These are phyloP conservation scores for Trichoderma oligosporum DNA, from an alignment of 2,329 filamentous ascomycete species.

Conservation along the genomic window DNA sequence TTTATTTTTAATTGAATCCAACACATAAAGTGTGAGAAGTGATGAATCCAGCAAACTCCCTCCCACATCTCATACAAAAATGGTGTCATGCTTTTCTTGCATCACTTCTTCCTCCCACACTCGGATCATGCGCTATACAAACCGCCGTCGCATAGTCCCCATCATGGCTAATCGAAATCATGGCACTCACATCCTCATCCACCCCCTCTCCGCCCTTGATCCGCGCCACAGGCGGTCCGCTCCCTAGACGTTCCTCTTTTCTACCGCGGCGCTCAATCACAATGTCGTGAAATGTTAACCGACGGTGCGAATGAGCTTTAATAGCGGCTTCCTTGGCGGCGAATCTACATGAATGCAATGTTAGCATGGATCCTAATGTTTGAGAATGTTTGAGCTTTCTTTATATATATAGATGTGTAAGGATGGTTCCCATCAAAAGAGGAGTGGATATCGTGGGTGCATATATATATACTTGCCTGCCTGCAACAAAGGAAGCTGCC, in stretches of 20 bases:
- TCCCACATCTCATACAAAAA: too few species aligned
- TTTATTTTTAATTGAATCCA: too few species aligned
- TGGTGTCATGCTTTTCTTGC: too few species aligned
- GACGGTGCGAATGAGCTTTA: constrained; percentile 63
- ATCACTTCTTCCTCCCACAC: not conserved
- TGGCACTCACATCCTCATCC: constrained; percentile 51
- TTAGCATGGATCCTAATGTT: not conserved
- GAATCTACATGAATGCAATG: constrained; percentile 43
- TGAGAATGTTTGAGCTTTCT: not conserved
- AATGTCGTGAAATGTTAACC: constrained; percentile 61
- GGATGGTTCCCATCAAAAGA: not conserved
- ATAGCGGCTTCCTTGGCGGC: constrained; percentile 73
- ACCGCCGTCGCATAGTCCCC: constrained; percentile 73
- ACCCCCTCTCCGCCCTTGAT: constrained; percentile 33
- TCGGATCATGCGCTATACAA: constrained; percentile 48
- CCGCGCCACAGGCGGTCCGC: constrained; percentile 44
- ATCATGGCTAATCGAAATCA: constrained; percentile 84
- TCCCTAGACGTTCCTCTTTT: constrained; percentile 30
- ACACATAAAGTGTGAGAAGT: too few species aligned
- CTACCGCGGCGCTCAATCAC: constrained; percentile 36
- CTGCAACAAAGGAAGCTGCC: constrained; percentile 35
- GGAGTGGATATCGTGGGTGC: not conserved
- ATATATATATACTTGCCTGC: constrained; percentile 30
- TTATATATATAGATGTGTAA: too few species aligned
- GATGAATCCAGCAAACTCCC: too few species aligned